Conservation (phyloP, 83 land plant species). For the Diphasiastrum complanatum region DNA sequence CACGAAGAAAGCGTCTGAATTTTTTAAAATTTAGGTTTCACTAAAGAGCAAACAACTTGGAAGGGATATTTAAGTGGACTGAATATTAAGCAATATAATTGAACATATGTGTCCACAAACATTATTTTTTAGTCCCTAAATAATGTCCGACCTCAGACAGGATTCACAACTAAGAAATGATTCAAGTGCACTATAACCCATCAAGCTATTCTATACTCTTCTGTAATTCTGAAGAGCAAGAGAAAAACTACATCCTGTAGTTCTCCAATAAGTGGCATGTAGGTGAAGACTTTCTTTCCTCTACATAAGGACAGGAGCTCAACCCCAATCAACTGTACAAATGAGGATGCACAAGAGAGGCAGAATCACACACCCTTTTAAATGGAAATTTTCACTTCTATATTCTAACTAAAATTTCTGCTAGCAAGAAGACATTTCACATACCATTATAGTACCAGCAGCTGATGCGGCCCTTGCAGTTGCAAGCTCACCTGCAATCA, state of each 20-base stretch:
- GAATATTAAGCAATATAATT: background rate
- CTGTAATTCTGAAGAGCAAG: background rate
- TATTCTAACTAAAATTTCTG: background rate
- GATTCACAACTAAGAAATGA: too few relatives aligned
- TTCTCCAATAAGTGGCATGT: background rate
- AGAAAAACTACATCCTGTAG: background rate
- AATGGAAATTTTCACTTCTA: too few relatives aligned
- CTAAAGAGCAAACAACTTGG: background rate
- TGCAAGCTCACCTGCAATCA: conserved; percentile 58
- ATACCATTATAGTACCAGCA: conserved; percentile 61
- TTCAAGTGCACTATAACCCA: too few relatives aligned
- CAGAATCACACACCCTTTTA: background rate
- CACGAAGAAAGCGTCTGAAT: conserved; percentile 51
- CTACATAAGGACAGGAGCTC: too few relatives aligned
- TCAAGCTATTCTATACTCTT: too few relatives aligned
- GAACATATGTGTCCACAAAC: background rate
- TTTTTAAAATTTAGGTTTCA: background rate
- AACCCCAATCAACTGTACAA: too few relatives aligned
- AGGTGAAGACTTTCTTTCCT: too few relatives aligned
- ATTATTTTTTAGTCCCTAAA: too few relatives aligned
- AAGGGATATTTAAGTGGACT: background rate
- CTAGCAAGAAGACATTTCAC: background rate
- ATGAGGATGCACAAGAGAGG: background rate
- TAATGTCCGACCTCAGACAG: too few relatives aligned
- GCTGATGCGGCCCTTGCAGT: conserved; percentile 74